phyloP scores from a whole-genome alignment of 345 rosid genomes.

The Turnera subulata region DNA sequence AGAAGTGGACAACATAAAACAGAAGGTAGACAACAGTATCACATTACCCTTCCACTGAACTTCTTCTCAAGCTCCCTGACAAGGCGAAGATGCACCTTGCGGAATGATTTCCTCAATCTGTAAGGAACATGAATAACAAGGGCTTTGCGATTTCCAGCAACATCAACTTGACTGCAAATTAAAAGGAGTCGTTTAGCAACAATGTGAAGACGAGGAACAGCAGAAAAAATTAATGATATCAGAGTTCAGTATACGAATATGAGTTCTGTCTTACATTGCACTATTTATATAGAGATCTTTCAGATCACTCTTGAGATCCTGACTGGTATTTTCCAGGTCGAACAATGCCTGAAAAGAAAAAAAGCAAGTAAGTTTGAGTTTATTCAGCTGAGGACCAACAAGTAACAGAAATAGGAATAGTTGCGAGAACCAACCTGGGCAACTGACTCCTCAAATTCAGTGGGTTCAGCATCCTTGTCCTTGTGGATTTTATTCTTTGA shows the following conservation, averaged over 20 bases:
- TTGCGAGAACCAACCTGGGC: slow-evolving; percentile 50
- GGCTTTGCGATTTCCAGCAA: slow-evolving; percentile 71
- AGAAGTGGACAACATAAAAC: neutral
- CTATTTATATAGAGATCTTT: slow-evolving; percentile 77
- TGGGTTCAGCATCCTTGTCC: slow-evolving; percentile 79
- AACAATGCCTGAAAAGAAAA: slow-evolving; percentile 49
- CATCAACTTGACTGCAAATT: slow-evolving; percentile 63
- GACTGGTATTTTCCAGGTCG: slow-evolving; percentile 77
- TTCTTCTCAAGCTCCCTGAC: slow-evolving; percentile 92
- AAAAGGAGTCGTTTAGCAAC: slow-evolving; percentile 2
- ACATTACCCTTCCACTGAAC: slow-evolving; percentile 79
- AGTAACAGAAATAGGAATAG: neutral
- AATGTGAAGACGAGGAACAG: neutral
- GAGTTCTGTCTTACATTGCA: slow-evolving; percentile 47
- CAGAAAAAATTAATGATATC: neutral
- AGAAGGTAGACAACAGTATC: no score
- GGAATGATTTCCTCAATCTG: slow-evolving; percentile 79
- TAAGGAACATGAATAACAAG: slow-evolving; percentile 75
- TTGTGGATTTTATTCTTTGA: slow-evolving; percentile 75
- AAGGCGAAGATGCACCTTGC: slow-evolving; percentile 78
- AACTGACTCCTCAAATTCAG: slow-evolving; percentile 80
- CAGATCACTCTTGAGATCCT: slow-evolving; percentile 73
- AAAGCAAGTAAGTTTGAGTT: neutral
- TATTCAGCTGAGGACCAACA: neutral
- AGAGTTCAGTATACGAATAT: neutral